These are phyloP conservation scores for Vaccinium vitisidaea DNA, from an alignment of 148 eudicot genomes.

Conservation along the genomic window DNA sequence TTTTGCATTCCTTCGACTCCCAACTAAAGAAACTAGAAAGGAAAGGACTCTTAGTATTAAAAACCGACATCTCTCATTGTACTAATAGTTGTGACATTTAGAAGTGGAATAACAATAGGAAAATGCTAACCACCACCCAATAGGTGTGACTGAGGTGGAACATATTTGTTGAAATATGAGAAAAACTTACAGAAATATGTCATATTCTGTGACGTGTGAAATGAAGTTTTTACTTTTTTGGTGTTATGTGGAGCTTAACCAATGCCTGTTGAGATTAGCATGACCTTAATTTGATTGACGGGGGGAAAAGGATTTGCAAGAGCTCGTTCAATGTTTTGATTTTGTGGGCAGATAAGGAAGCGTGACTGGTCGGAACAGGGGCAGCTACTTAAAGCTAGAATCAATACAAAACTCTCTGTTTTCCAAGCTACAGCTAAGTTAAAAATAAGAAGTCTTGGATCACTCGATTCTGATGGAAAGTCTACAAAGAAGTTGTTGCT, in stretches of 20 bases:
- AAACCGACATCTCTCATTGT: too few relatives aligned
- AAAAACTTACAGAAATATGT: neutral
- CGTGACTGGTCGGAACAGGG: constrained; percentile 93
- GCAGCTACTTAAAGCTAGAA: constrained; percentile 63
- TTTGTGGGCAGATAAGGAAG: constrained; percentile 76
- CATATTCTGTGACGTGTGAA: neutral
- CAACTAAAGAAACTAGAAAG: too few relatives aligned
- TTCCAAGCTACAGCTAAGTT: constrained; percentile 69
- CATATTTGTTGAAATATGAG: neutral
- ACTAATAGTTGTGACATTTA: neutral
- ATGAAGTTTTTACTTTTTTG: neutral
- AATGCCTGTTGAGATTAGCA: neutral
- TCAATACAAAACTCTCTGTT: constrained; percentile 70
- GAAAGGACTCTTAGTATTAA: too few relatives aligned
- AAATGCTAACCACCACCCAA: neutral
- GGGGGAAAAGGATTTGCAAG: neutral
- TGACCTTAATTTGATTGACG: neutral
- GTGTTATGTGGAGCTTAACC: neutral
- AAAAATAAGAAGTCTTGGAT: constrained; percentile 56
- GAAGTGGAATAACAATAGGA: neutral
- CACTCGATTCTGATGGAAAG: constrained; percentile 70
- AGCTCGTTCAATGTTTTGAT: constrained; percentile 18
- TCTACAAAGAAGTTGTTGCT: constrained; percentile 71
- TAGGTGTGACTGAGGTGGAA: neutral
- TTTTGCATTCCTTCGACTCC: too few relatives aligned